Base-by-base conservation (phyloP, 139 green algal genomes). In the Closterium sp. region DNA sequence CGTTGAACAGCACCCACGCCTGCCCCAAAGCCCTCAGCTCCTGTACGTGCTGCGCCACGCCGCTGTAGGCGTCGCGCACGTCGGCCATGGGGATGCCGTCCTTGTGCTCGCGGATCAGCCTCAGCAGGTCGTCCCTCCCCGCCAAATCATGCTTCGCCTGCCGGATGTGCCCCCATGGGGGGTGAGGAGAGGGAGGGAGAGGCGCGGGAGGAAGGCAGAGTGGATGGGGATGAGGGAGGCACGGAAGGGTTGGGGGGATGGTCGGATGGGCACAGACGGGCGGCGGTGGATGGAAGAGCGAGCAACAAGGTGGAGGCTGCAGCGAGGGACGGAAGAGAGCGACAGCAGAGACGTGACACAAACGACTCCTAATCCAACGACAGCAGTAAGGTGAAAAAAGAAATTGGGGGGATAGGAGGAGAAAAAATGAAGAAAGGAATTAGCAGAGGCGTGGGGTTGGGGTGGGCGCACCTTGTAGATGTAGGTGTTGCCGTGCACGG, bases 1-100 rank as follows among this genome's bases (percentile, higher is more conserved):
- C 89, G 84, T 94, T 94, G 38, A 89, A n/a, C 30, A 94, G n/a
- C 84, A 92, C 70, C 91, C 91, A 94, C 9, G 88, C 21, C 84
- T 94, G 91, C 21, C 91, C 91, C n/a, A 89, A 31, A 4, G 88
- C 87, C 7, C 70, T 19, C 24, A 94, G 29, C 28, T 93, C 91
- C 91, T 90, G 17, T 31, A 93, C 38, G n/a, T 94, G 34, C 29
- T 27, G 42, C 28, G 38, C 17, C 42, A 94, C 88, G 21, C 11
- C 89, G 19, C 13, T 9, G 87, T 94, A 94, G 2, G 87, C 29
- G 34, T 94, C 91, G 89, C 86, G 42, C 28, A 94, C 70, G 22
- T 94, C 91, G 31, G 27, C 31, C 31, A 89, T 29, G 5, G 88
- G 88, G 38, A 94, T 94, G 29, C 91, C 91, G 24, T 94, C 91